Percentiles rank a stretch among this genome's conserved stretches.
Evolutionary conservation across 1,284 basidiomycete genomes (phyloP).

Genomic region (Meira nashicola): DNA sequence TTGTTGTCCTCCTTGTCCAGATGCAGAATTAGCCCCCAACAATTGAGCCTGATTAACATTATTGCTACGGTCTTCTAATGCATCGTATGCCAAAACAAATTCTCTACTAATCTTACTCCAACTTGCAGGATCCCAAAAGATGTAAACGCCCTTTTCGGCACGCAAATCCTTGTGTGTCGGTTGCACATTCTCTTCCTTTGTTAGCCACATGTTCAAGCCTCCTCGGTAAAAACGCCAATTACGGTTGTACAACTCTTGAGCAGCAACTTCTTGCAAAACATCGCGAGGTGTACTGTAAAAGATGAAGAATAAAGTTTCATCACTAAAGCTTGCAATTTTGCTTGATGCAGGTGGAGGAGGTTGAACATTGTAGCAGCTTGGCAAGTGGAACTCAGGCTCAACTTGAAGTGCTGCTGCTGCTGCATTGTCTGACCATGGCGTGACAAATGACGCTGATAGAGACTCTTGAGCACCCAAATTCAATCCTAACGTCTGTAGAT

Average conservation of each 20-base stretch:
- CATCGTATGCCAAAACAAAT: slow-evolving; percentile 77
- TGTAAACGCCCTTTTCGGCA: slow-evolving; percentile 82
- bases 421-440: slow-evolving; percentile 88
- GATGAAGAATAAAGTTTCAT: slow-evolving; percentile 98
- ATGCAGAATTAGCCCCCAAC: too few relatives aligned
- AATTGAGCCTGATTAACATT: neutral
- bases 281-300: slow-evolving; percentile 94
- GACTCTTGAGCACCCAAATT: slow-evolving; percentile 83
- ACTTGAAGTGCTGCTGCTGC: slow-evolving; percentile 78
- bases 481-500: slow-evolving; percentile 85
- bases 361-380: slow-evolving; percentile 88
- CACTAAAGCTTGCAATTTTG: slow-evolving; percentile 84
- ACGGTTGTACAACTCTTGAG: slow-evolving; percentile 91
- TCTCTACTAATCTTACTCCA: slow-evolving; percentile 77
- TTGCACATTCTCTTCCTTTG: slow-evolving; percentile 78
- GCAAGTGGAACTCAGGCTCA: slow-evolving; percentile 74
- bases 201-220: slow-evolving; percentile 82
- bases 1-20: too few relatives aligned
- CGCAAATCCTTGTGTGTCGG: slow-evolving; percentile 81
- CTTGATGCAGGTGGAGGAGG: slow-evolving; percentile 79
- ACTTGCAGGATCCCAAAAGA: slow-evolving; percentile 83
- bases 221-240: slow-evolving; percentile 99
- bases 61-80: slow-evolving; percentile 71
- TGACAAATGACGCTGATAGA: slow-evolving; percentile 88
- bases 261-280: slow-evolving; percentile 87